Conservation (phyloP, 2,329 filamentous ascomycete species). For the Botrytis tulipae region DNA sequence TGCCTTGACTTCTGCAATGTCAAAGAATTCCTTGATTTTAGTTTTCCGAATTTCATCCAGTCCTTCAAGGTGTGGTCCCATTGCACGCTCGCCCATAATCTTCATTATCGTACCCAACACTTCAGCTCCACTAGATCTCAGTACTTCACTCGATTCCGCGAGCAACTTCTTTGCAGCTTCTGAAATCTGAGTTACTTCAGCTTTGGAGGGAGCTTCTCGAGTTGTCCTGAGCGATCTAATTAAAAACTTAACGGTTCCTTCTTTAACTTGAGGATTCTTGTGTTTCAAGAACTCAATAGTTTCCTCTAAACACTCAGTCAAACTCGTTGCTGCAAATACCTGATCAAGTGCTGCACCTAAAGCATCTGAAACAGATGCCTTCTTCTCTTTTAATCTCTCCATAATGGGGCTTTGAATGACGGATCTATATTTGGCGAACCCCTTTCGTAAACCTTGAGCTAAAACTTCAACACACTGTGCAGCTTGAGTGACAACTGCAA, state of each 20-base stretch:
- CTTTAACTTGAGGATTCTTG: conserved; percentile 98
- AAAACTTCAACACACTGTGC: conserved; percentile 89
- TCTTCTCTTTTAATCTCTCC: conserved; percentile 97
- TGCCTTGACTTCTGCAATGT: conserved; percentile 78
- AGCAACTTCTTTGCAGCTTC: conserved; percentile 87
- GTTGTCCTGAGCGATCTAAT: conserved; percentile 82
- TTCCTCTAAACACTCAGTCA: conserved; percentile 89
- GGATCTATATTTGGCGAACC: conserved; percentile 77
- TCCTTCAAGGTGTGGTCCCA: conserved; percentile 88
- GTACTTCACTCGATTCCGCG: conserved; percentile 80
- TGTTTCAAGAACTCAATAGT: conserved; percentile 80
- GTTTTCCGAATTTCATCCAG: conserved; percentile 93
- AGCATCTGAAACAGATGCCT: conserved; percentile 82
- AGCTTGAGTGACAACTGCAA: conserved; percentile 88
- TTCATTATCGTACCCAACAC: conserved; percentile 95
- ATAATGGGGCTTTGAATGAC: conserved; percentile 85
- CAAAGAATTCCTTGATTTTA: conserved; percentile 92
- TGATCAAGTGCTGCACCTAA: conserved; percentile 80
- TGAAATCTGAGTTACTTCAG: conserved; percentile 81
- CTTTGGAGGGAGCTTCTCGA: conserved; percentile 76
- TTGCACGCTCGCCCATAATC: conserved; percentile 93
- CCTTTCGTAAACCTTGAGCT: conserved; percentile 77
- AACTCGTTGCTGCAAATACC: conserved; percentile 61
- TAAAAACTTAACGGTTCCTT: conserved; percentile 92
- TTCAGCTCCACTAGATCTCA: conserved; percentile 87